Evolutionary conservation across 305 asterid genomes (phyloP), one percentile per base, ranked within the genome.

Genomic region (Fraxinus floribunda): DNA sequence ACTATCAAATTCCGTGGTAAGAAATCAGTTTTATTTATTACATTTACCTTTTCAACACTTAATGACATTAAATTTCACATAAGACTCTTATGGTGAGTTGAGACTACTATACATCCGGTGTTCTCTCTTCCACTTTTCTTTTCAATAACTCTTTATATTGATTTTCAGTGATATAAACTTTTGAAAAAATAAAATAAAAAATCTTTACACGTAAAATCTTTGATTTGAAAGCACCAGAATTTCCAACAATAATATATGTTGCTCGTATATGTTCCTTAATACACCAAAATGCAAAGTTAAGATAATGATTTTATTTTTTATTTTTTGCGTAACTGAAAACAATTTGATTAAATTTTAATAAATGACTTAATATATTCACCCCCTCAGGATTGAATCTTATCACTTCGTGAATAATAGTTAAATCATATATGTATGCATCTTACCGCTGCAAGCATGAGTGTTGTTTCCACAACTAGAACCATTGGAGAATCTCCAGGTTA

Each of bases 1-100:
- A 94, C 98, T 70, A 93, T 94, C 85, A 88, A 89, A 86, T 93
- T 94, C 83, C 89, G 84, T 77, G 98, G 98, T 93, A 82, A 84
- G 83, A 49, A 60, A 46, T 24, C 46, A 52, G 8, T 55, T 46
- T n/a, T 36, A 32, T 77, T 68, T 34, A 3, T 74, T 80, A 1
- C 16, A 49, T 7, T 55, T 84, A 8, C 34, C 79, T 77, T 76
- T 73, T 62, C 22, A 49, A 46, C 1, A 22, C 77, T 55, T 52
- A 46, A 72, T n/a, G 83, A 60, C 64, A 34, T 52, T 78, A n/a
- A 77, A 60, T 30, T 30, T 13, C 3, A 78, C 8, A 1, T 60
- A 24, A 64, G 35, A 7, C 16, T 64, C 20, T 22, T 30, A 9
- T 64, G 24, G 35, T 64, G 34, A 24, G 34, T 64, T 8, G 73